Base-by-base conservation (phyloP, 192 early-diverging fungal species). In the Dispira parvispora region DNA sequence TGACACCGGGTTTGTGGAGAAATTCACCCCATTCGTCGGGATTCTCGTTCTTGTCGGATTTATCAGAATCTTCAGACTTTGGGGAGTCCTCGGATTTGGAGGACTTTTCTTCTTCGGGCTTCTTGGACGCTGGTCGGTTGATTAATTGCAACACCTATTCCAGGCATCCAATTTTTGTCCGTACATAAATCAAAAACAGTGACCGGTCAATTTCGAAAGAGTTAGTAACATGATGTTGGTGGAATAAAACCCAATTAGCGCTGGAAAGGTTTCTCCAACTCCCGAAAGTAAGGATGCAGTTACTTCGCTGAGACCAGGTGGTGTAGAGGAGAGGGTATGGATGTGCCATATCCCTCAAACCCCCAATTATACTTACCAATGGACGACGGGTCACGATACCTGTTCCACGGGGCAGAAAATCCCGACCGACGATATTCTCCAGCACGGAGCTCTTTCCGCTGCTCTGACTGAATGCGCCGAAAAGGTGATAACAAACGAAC, bases 11-110 rank as follows among this genome's bases (percentile, higher is more conserved):
- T 63, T 92, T 73, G 71, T 99, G 97, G 64, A 99, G 73, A 70
- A 99, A 99, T 73, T 99, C 97, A 46, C 97, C 97, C 94, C 94
- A 99, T 72, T 99, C 97, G 46, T 92, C 80, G 49, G 78, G 72
- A 62, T 88, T 32, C 25, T 55, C 49, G 61, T 21, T 32, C 53
- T 56, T 11, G 43, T 64, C 56, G 43, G 67, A 16, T 54, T 82
- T 77, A 64, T 84, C 79, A 49, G 74, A 68, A 28, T 72, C 69
- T 65, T 74, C 75, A 56, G 79, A 72, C 32, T 69, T 70, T n/a
- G 81, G 27, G 27, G 58, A 38, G 32, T 38, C 32, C 6, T 38
- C 32, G 32, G 32, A 38, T 38, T 38, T 38, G 32, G 32, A 6
- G 6, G 32, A 38, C 25, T 38, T 53, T 42, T 63, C 47, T 38